phyloP scores from a whole-genome alignment of 83 land plant genomes.

The Thuja plicata region DNA sequence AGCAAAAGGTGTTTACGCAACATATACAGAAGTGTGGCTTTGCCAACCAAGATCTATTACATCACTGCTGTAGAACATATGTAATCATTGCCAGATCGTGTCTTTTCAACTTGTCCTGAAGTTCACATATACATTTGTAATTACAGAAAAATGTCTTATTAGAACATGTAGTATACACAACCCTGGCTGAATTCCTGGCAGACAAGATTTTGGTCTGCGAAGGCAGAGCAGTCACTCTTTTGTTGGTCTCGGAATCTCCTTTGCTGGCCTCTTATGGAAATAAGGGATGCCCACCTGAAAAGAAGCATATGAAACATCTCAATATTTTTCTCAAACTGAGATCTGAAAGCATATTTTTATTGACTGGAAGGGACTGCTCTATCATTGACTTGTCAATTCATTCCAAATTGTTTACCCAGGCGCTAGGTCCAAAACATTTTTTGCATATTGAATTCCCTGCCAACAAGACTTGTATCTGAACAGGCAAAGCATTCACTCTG shows the following conservation, averaged over 20 bases:
- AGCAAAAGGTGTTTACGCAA: not conserved
- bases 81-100: not conserved
- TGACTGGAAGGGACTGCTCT: not conserved
- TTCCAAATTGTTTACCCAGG: not conserved
- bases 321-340: not conserved
- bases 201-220: not conserved
- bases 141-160: not conserved
- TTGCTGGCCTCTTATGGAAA: slow-evolving; percentile 61
- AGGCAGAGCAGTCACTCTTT: slow-evolving; percentile 30
- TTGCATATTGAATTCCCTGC: not conserved
- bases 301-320: not conserved
- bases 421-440: not conserved
- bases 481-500: slow-evolving; percentile 27
- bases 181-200: not conserved
- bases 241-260: slow-evolving; percentile 52
- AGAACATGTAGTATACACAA: not conserved
- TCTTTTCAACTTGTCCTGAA: not conserved
- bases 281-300: slow-evolving; percentile 63
- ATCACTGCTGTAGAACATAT: not conserved
- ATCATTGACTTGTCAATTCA: not conserved
- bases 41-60: not conserved
- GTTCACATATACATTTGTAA: not conserved
- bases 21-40: not conserved
- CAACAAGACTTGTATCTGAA: not conserved
- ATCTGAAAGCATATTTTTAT: not conserved